Evolutionary conservation across 1,284 basidiomycete species (phyloP).

Genomic region (Rhodotorula glutinis): DNA sequence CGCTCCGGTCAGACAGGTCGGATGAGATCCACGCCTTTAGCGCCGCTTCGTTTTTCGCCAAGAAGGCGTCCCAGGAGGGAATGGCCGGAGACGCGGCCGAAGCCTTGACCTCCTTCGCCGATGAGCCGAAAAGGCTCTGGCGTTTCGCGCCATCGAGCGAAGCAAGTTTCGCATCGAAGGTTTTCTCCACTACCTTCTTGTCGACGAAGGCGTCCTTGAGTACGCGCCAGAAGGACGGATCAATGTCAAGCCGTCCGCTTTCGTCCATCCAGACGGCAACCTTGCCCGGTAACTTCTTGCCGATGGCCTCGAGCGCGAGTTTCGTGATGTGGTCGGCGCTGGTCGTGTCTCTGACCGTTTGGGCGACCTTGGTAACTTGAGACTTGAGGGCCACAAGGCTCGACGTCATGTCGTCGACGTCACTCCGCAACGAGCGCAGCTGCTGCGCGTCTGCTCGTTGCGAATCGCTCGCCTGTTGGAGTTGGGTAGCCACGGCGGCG

Average conservation of each 20-base stretch:
- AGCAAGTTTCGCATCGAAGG: conserved; percentile 40
- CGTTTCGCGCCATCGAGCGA: conserved; percentile 38
- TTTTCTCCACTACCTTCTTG: conserved; percentile 32
- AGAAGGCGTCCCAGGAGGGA: conserved; percentile 43
- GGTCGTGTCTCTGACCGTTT: conserved; percentile 52
- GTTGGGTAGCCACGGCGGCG: conserved; percentile 56
- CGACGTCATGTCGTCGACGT: conserved; percentile 25
- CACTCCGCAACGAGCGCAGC: conserved; percentile 18
- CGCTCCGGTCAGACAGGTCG: conserved; percentile 42
- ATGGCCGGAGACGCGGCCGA: conserved; percentile 2
- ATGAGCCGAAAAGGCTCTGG: conserved; percentile 21
- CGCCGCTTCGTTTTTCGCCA: conserved; percentile 47
- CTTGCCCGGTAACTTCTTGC: conserved; percentile 48
- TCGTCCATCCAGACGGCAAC: conserved; percentile 50
- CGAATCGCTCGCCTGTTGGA: conserved; percentile 41
- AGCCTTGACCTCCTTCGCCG: conserved; percentile 19
- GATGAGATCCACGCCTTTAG: conserved; percentile 47
- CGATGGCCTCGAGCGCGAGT: conserved; percentile 47
- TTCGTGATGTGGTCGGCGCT: conserved; percentile 44
- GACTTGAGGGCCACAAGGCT: conserved; percentile 56
- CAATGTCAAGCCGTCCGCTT: conserved; percentile 49
- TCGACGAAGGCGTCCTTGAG: conserved; percentile 52
- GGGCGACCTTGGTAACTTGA: conserved; percentile 62
- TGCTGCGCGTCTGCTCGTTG: conserved; percentile 16
- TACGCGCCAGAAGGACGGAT: conserved; percentile 53